Evolutionary conservation across 331 rosid species (phyloP), one percentile per base, ranked within the genome.

Genomic region (Erythrophleum ivorense): DNA sequence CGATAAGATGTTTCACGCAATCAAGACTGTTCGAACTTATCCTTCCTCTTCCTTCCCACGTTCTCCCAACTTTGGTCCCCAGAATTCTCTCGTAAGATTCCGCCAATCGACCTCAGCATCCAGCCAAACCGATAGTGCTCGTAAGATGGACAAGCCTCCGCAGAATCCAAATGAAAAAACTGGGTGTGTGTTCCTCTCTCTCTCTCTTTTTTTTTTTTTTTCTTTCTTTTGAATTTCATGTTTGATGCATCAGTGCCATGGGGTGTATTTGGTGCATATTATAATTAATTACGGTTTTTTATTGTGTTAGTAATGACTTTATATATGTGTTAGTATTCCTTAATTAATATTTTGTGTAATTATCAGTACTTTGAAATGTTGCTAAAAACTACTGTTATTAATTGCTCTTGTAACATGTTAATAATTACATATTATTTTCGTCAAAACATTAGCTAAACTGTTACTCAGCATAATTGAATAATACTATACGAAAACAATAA

Each of bases 131-230:
- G 75, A 67, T 7, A 72, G 41, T n/a, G 65, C 7, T 48, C 82
- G 13, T 5, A 71, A 83, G 33, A 91, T 86, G 92, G 89, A 89
- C 70, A 82, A 88, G 77, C n/a, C 72, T 34, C 75, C 21, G 2
- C 69, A 87, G 41, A 78, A 83, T 3, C 82, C 84, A 9, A 80
- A 7, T 3, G 80, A 73, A 43, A 81, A 86, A 81, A 31, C 62
- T 36, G 90, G 88, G 95, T 92, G 9, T 92, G 9, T 48, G 91
- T 48, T 69, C 38, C 49, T 38, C 7, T 66, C n/a, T n/a, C n/a
- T n/a, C n/a, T n/a, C 29, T 24, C 1, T 24, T 24, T 24, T 24
- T 24, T 24, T 24, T 24, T 24, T 24, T 24, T 1, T 24, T 24
- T 24, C 29, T 24, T 49, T 50, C 6, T 67, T 38, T 1, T 13